Conservation (phyloP, 768 basidiomycete genomes). For the Boletus huronensis region DNA sequence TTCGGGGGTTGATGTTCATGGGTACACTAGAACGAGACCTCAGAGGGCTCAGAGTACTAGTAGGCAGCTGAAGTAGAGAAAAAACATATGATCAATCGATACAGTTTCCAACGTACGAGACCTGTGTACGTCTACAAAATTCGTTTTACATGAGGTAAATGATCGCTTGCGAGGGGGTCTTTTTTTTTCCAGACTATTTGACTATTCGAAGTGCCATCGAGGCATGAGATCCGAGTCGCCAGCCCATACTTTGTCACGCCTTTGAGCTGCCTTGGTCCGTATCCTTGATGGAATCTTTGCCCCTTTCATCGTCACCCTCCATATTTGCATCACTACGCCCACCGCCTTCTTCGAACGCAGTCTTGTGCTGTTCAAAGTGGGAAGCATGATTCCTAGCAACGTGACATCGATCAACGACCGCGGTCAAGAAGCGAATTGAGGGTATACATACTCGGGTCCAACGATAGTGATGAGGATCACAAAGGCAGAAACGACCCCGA, state of each 20-base stretch:
- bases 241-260: slow-evolving; percentile 2
- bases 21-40: no score
- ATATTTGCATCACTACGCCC: slow-evolving; percentile 46
- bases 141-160: neutral
- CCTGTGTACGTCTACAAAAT: neutral
- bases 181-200: no score
- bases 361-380: slow-evolving; percentile 81
- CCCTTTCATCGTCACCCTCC: slow-evolving; percentile 19
- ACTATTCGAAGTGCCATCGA: neutral
- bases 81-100: neutral
- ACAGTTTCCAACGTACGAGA: neutral
- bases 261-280: neutral
- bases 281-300: slow-evolving; percentile 7
- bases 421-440: neutral
- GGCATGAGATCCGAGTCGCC: neutral
- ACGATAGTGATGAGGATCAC: slow-evolving; percentile 72
- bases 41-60: no score
- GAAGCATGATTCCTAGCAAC: slow-evolving; percentile 62
- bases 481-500: slow-evolving; percentile 77
- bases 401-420: neutral
- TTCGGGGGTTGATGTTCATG: neutral
- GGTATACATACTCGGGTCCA: slow-evolving; percentile 66
- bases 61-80: neutral
- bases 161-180: no score
- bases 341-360: slow-evolving; percentile 76